Base-by-base conservation (phyloP, 2,329 filamentous ascomycete genomes). In the Zasmidium angulare region DNA sequence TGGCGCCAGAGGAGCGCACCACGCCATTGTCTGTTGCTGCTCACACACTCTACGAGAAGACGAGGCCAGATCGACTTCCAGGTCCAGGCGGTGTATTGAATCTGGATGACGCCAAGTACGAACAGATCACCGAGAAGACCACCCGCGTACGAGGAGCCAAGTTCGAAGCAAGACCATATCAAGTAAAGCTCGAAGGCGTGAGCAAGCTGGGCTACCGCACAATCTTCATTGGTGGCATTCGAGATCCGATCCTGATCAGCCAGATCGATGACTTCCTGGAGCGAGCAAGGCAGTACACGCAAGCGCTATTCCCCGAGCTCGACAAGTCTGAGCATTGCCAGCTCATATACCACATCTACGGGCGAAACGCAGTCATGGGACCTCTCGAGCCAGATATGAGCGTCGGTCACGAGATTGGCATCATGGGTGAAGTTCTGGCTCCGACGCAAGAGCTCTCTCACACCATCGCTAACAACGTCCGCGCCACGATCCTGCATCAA, bases 1-100 rank as follows among this genome's bases (percentile, higher is more conserved):
- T 78, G 0, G 70, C 74, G 3, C 72, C 76, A 0, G 61, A 63
- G 0, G 72, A 76, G 0, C 70, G 70, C 1, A 84, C 82, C 60
- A 83, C 79, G 0, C 76, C 79, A 0, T 56, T 79, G 0, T 79
- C 77, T 0, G 81, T 85, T 0, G 81, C 81, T 0, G 80, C 82
- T 0, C 82, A 85, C 61, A 79, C 81, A 0, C 67, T 85, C 10
- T 85, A 85, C 53, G 82, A 84, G 70, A 85, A 84, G 60, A 74
- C 77, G 0, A 67, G 82, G 17, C 82, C 83, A 0, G 82, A 85
- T 66, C 64, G 79, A 1, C 65, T 84, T 1, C 60, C 71, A 3
- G 82, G 82, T 0, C 83, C 82, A 0, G 83, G 82, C 0, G 83
- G 82, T 0, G 66, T 70, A 6, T 71, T 59, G 22, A 20, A 55